Evolutionary conservation across 2,329 filamentous ascomycete species (phyloP).

Genomic region (Nemania abortiva): DNA sequence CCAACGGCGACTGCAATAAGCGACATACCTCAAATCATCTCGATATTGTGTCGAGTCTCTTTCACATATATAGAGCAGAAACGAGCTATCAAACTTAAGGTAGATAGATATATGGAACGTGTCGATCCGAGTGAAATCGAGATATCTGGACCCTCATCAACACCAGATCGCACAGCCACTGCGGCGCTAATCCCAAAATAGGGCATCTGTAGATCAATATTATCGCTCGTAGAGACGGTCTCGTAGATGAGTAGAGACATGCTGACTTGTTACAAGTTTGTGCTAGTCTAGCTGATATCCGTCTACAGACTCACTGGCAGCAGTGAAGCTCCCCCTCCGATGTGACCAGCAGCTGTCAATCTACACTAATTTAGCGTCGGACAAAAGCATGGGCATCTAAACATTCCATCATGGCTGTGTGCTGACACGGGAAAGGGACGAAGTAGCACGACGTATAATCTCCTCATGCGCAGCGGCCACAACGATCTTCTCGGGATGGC

Average conservation of each 20-base stretch:
- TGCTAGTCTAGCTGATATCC: slow-evolving; percentile 39
- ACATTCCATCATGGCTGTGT: slow-evolving; percentile 42
- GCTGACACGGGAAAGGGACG: slow-evolving; percentile 27
- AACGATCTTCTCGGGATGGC: slow-evolving; percentile 46
- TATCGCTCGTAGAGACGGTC: neutral
- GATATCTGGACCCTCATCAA: slow-evolving; percentile 9
- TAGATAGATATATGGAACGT: neutral
- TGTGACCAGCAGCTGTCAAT: slow-evolving; percentile 44
- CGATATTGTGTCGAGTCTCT: neutral
- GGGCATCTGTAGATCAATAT: neutral
- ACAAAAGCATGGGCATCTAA: slow-evolving; percentile 44
- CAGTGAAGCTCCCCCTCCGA: slow-evolving; percentile 40
- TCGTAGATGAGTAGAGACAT: neutral
- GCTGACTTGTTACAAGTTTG: slow-evolving; percentile 32
- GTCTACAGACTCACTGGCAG: slow-evolving; percentile 41
- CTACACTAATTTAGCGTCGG: slow-evolving; percentile 40
- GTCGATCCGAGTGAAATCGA: slow-evolving; percentile 36
- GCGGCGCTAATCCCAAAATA: slow-evolving; percentile 6
- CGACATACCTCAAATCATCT: neutral
- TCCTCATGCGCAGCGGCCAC: slow-evolving; percentile 50
- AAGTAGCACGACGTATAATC: slow-evolving; percentile 44
- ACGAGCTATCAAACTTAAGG: neutral
- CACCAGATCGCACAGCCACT: neutral
- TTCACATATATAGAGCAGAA: neutral
- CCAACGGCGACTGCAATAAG: neutral